phyloP scores from a whole-genome alignment of 768 basidiomycete genomes.

The Suillus hirtellus region DNA sequence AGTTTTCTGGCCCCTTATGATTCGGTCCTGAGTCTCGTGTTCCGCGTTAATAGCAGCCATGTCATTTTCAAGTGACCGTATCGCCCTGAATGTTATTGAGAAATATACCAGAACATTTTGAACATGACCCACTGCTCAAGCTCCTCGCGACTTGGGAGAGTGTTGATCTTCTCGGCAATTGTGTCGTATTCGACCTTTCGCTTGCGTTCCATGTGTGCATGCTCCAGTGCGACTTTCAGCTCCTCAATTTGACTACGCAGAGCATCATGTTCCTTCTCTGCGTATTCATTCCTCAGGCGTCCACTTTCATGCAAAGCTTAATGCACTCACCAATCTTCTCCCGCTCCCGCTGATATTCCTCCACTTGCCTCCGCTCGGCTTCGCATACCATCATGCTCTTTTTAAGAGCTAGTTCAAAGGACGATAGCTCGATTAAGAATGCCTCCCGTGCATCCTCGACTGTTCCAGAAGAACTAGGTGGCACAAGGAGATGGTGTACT shows the following conservation, averaged over 20 bases:
- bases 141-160: conserved; percentile 73
- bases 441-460: conserved; percentile 77
- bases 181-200: conserved; percentile 87
- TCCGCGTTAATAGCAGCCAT: conserved; percentile 73
- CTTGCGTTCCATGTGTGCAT: conserved; percentile 72
- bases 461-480: conserved; percentile 26
- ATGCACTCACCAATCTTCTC: conserved; percentile 65
- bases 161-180: conserved; percentile 81
- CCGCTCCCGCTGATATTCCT: conserved; percentile 76
- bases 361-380: conserved; percentile 82
- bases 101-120: neutral
- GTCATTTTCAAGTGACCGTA: conserved; percentile 71
- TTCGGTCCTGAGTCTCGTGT: conserved; percentile 70
- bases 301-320: neutral
- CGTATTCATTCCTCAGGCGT: neutral
- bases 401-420: conserved; percentile 72
- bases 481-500: conserved; percentile 48
- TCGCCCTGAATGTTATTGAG: conserved; percentile 47
- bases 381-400: conserved; percentile 84
- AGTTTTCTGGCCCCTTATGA: conserved; percentile 65
- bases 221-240: conserved; percentile 72
- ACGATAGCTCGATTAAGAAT: conserved; percentile 74
- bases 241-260: conserved; percentile 73
- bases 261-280: conserved; percentile 72
- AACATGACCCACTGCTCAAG: conserved; percentile 63